Evolutionary conservation across 345 rosid species (phyloP).

Genomic region (Trapa bicornis): DNA sequence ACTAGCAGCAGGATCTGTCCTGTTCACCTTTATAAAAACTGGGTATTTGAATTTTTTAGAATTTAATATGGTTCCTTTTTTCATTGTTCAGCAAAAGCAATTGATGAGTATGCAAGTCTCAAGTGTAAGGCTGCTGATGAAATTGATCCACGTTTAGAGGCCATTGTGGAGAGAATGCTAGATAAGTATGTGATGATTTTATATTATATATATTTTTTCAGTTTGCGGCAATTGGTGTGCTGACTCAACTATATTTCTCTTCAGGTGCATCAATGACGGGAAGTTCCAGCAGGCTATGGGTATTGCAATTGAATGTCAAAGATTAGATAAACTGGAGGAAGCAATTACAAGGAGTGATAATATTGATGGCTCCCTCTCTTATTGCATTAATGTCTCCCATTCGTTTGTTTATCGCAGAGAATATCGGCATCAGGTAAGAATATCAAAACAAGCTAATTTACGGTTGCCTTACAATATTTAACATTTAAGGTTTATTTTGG

Average conservation of each 20-base stretch:
- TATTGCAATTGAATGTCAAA: conserved; percentile 90
- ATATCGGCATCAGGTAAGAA: conserved; percentile 77
- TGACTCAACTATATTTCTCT: conserved; percentile 12
- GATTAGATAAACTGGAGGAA: conserved; percentile 95
- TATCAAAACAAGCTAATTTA: not conserved
- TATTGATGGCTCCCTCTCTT: conserved; percentile 67
- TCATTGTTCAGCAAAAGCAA: conserved; percentile 68
- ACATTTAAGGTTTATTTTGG: not conserved
- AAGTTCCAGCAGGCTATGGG: conserved; percentile 99
- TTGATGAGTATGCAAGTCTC: conserved; percentile 92
- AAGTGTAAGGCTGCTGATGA: conserved; percentile 65
- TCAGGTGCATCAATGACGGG: conserved; percentile 86
- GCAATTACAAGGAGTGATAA: conserved; percentile 87
- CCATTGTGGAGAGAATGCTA: conserved; percentile 95
- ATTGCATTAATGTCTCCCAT: conserved; percentile 82
- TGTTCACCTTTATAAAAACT: too few species aligned
- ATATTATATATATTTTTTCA: conserved; percentile 1
- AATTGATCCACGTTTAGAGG: conserved; percentile 83
- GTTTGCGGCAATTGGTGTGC: conserved; percentile 5
- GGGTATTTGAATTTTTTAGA: too few species aligned
- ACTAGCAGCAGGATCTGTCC: not conserved
- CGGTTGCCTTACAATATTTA: not conserved
- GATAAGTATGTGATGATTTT: conserved; percentile 57
- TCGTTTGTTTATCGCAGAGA: conserved; percentile 83
- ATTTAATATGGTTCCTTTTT: not conserved